These are phyloP conservation scores for Rhynchospora tenuis DNA, from an alignment of 176 grass and related monocot genomes.

Conservation along the genomic window DNA sequence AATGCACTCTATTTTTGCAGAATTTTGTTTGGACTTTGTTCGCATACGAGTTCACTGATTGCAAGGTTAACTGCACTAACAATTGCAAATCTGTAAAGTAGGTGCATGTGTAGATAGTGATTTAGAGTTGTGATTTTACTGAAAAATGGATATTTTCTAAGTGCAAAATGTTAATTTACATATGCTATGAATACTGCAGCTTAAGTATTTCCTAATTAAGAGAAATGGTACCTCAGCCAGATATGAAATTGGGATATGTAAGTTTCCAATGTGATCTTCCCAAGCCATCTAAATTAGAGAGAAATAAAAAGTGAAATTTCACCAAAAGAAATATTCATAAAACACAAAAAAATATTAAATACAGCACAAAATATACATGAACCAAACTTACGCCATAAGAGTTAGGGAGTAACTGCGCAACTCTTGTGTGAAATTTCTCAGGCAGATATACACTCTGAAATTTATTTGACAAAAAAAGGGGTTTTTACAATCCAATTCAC, in stretches of 20 bases:
- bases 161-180: not conserved
- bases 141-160: not conserved
- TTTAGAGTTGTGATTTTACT: not conserved
- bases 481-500: not conserved
- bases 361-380: not conserved
- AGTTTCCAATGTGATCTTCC: conserved; percentile 41
- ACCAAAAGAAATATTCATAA: not conserved
- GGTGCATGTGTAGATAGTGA: not conserved
- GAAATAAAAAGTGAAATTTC: not conserved
- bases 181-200: not conserved
- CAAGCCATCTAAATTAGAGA: conserved; percentile 29
- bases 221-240: conserved; percentile 33
- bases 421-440: conserved; percentile 37
- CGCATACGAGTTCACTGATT: not conserved
- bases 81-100: not conserved
- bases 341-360: not conserved
- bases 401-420: conserved; percentile 36
- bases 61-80: not conserved
- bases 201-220: not conserved
- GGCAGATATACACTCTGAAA: conserved; percentile 39
- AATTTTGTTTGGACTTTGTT: not conserved
- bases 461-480: not conserved
- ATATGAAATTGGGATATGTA: conserved; percentile 43
- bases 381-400: conserved; percentile 35
- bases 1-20: not conserved